Evolutionary conservation across 768 basidiomycete genomes (phyloP), one percentile per base, ranked within the genome.

Genomic region (Obba rivulosa): DNA sequence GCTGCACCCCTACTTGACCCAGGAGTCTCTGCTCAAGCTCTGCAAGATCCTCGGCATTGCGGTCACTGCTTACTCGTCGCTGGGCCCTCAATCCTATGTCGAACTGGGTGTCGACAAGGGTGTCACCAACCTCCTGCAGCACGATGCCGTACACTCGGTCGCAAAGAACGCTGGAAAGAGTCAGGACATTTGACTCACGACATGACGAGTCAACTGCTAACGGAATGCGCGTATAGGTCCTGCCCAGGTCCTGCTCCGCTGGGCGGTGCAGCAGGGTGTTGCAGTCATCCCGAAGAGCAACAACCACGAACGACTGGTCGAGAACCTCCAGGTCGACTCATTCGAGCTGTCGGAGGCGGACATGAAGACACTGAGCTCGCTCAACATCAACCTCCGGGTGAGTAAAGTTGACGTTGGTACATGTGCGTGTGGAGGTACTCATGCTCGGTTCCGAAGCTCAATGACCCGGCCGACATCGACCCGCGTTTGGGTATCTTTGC

Each of bases 401-500:
- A 53, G 79, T 65, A 22, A 20, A 22, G 17, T 22, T 48, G 23
- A 44, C 42, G 36, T 47, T 43, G 24, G 10, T 45, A 23, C 47
- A 22, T 8, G 13, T 9, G 25, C 18, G 25, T 25, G 16, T 57
- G 50, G 60, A 45, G 49, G 8, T 24, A 40, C 46, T 24, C 5
- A 22, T 21, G 28, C 13, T 24, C 36, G 2, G 21, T 39, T 25
- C 47, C 31, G 23, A 51, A 87, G 85, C 58, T 87, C 60, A 88
- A 88, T 65, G 69, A 90, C 64, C 87, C 87, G 8, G 75, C 64
- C 34, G 78, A 78, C 18, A 82, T 87, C 35, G 82, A 88, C 55
- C 68, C 77, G 46, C 74, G 79, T 31, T 59, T 88, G 49, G 77
- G 69, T 7, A 86, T 90, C 56, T 90, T 87, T 62, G 86, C 83